phyloP scores from a whole-genome alignment of 2,329 filamentous ascomycete species.

The Penicillium sp. region DNA sequence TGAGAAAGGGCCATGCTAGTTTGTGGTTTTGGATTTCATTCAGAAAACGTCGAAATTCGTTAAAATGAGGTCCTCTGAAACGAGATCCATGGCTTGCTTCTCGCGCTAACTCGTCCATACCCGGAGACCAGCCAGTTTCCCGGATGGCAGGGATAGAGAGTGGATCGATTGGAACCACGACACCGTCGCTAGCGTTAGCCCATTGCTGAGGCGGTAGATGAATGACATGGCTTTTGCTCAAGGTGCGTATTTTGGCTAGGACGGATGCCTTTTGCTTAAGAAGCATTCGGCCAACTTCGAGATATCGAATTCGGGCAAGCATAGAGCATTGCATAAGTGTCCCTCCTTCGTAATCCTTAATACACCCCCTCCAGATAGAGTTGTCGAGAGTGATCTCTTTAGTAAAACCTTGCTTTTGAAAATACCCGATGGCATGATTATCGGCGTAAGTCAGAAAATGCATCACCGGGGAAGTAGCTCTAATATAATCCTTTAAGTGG shows the following conservation, averaged over 20 bases:
- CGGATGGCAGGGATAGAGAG: slow-evolving; percentile 79
- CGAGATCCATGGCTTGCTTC: slow-evolving; percentile 75
- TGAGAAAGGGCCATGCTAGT: slow-evolving; percentile 85
- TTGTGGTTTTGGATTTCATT: slow-evolving; percentile 92
- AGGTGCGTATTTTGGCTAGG: slow-evolving; percentile 85
- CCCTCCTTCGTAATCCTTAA: slow-evolving; percentile 97
- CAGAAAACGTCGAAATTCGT: slow-evolving; percentile 80
- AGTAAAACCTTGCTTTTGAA: slow-evolving; percentile 98
- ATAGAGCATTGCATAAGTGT: slow-evolving; percentile 99
- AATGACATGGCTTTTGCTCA: slow-evolving; percentile 76
- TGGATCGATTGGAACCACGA: slow-evolving; percentile 64
- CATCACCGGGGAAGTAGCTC: slow-evolving; percentile 92
- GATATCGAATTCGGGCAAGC: slow-evolving; percentile 86
- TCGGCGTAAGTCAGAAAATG: slow-evolving; percentile 97
- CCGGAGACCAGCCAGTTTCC: slow-evolving; percentile 84
- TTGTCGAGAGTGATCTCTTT: slow-evolving; percentile 92
- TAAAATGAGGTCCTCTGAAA: slow-evolving; percentile 59
- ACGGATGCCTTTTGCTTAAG: slow-evolving; percentile 95
- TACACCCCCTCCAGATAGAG: slow-evolving; percentile 95
- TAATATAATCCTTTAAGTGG: slow-evolving; percentile 94
- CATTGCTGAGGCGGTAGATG: slow-evolving; percentile 78
- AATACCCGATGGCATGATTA: slow-evolving; percentile 97
- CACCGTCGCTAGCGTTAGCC: slow-evolving; percentile 51
- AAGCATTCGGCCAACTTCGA: slow-evolving; percentile 84
- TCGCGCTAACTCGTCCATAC: slow-evolving; percentile 95